phyloP scores from a whole-genome alignment of 192 early-diverging fungal species.

The Rhizophlyctis rosea region DNA sequence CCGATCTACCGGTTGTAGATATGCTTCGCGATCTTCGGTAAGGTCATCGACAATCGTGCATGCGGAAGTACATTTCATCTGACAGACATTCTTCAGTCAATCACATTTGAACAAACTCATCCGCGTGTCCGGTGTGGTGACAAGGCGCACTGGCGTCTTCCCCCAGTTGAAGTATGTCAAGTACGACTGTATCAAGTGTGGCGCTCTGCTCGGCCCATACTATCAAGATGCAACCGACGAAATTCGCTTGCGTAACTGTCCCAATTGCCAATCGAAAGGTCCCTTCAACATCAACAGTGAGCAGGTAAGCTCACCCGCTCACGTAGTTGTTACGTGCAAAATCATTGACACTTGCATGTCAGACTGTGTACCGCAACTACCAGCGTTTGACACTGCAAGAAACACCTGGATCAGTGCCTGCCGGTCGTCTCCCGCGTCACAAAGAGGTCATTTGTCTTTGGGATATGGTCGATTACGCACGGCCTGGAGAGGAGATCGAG shows the following conservation, averaged over 20 bases:
- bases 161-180: constrained; percentile 97
- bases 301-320: constrained; percentile 54
- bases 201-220: constrained; percentile 84
- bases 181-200: constrained; percentile 94
- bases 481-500: constrained; percentile 95
- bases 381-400: constrained; percentile 96
- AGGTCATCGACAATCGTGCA: neutral
- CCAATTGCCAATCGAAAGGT: constrained; percentile 85
- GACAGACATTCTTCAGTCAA: constrained; percentile 57
- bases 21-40: constrained; percentile 81
- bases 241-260: constrained; percentile 79
- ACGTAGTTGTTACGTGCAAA: no score
- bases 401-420: constrained; percentile 89
- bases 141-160: constrained; percentile 89
- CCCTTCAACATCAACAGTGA: constrained; percentile 89
- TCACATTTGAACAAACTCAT: constrained; percentile 88
- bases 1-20: constrained; percentile 79
- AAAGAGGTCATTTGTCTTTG: constrained; percentile 91
- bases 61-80: neutral
- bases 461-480: constrained; percentile 93
- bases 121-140: constrained; percentile 88
- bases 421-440: constrained; percentile 90
- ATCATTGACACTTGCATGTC: no score
- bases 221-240: constrained; percentile 89
- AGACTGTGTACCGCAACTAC: constrained; percentile 96